Conservation (phyloP, 2,329 filamentous ascomycete species). For the Paecilomyces formosus region DNA sequence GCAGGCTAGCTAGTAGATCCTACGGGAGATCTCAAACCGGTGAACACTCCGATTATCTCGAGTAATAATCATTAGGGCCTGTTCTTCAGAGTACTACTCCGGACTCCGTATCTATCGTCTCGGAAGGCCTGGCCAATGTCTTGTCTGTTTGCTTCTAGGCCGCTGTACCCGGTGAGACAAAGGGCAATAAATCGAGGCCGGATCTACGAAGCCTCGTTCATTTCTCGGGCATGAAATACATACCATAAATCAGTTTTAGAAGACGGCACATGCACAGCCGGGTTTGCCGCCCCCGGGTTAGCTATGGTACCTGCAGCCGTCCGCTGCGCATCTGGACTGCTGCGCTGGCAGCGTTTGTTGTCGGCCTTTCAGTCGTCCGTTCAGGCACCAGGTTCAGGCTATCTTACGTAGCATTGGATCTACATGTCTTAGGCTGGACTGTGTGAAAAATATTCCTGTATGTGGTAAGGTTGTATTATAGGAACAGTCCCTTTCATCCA, state of each 20-base stretch:
- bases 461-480: no score
- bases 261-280: neutral
- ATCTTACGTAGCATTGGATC: neutral
- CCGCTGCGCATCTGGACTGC: neutral
- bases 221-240: neutral
- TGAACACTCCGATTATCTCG: no score
- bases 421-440: neutral
- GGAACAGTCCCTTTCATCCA: neutral
- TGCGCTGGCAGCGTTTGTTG: neutral
- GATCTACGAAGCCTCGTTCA: neutral
- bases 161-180: neutral
- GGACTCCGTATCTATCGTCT: neutral
- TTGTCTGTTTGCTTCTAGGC: neutral
- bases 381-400: neutral
- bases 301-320: neutral
- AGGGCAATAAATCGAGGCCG: neutral
- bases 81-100: neutral
- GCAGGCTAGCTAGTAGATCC: neutral
- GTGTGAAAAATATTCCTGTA: neutral
- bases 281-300: neutral
- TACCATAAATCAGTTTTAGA: neutral
- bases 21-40: no score
- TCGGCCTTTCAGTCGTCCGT: neutral
- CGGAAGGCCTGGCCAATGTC: neutral
- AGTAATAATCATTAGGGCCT: neutral